These are phyloP conservation scores for Solanum pinnatisectum DNA, from an alignment of 257 asterid genomes.

Conservation along the genomic window DNA sequence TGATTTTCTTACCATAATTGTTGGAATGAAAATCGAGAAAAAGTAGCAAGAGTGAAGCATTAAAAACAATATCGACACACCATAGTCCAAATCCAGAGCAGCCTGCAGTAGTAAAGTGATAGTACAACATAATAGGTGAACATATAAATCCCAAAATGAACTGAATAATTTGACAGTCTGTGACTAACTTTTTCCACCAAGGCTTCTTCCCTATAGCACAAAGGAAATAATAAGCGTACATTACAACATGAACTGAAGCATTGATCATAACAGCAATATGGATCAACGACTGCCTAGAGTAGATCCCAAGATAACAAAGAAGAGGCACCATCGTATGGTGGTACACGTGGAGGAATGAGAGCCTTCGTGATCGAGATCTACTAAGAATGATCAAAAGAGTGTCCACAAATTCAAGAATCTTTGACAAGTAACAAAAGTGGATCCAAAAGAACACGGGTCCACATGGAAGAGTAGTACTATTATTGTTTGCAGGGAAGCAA, in stretches of 20 bases:
- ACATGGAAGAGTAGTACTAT: conserved; percentile 25
- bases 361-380: conserved; percentile 44
- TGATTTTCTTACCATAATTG: conserved; percentile 37
- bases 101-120: conserved; percentile 49
- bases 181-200: conserved; percentile 72
- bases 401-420: conserved; percentile 65
- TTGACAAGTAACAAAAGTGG: conserved; percentile 63
- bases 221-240: conserved; percentile 69
- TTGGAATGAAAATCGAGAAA: conserved; percentile 54
- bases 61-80: conserved; percentile 62
- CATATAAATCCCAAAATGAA: conserved; percentile 58
- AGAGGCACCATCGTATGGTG: conserved; percentile 76
- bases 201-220: conserved; percentile 52
- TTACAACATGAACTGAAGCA: conserved; percentile 69
- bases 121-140: conserved; percentile 58
- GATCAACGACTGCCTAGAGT: conserved; percentile 44
- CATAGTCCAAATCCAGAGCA: conserved; percentile 73
- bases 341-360: conserved; percentile 85
- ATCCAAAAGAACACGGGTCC: conserved; percentile 87
- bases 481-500: conserved; percentile 47
- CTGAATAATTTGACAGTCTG: conserved; percentile 68
- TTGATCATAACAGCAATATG: conserved; percentile 79
- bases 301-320: conserved; percentile 59
- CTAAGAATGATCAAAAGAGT: conserved; percentile 51
- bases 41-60: conserved; percentile 52